Evolutionary conservation across 2,329 filamentous ascomycete genomes (phyloP).

Genomic region (Fusarium pseudocircinatum): DNA sequence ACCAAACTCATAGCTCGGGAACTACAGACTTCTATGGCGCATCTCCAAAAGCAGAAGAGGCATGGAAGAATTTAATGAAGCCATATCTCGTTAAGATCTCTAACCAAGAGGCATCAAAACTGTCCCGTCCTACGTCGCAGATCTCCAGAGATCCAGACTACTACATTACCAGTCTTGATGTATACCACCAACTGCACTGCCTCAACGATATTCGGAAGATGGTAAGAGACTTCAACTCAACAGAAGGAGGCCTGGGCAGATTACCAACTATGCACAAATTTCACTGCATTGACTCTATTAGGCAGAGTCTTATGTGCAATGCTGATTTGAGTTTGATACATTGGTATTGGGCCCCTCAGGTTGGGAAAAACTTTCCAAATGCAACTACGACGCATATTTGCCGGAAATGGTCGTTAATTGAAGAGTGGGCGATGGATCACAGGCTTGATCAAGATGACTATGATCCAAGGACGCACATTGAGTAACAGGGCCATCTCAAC

Average conservation of each 20-base stretch:
- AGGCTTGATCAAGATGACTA: not conserved
- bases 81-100: not conserved
- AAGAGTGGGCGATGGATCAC: not conserved
- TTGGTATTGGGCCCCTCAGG: not conserved
- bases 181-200: constrained; percentile 1
- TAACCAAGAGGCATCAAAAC: not conserved
- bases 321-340: not conserved
- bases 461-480: not conserved
- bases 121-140: not conserved
- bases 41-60: not conserved
- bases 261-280: constrained; percentile 1
- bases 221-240: not conserved
- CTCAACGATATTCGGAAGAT: constrained; percentile 3
- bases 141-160: not conserved
- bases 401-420: not conserved
- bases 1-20: not conserved
- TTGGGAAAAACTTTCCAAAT: not conserved
- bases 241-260: not conserved
- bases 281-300: constrained; percentile 1
- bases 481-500: not conserved
- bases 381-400: not conserved
- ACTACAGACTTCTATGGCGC: not conserved
- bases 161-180: constrained; percentile 5
- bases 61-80: not conserved
- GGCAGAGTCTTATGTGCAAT: not conserved